These are phyloP conservation scores for Leptographium lundbergii DNA, from an alignment of 2,329 filamentous ascomycete species.

Conservation along the genomic window DNA sequence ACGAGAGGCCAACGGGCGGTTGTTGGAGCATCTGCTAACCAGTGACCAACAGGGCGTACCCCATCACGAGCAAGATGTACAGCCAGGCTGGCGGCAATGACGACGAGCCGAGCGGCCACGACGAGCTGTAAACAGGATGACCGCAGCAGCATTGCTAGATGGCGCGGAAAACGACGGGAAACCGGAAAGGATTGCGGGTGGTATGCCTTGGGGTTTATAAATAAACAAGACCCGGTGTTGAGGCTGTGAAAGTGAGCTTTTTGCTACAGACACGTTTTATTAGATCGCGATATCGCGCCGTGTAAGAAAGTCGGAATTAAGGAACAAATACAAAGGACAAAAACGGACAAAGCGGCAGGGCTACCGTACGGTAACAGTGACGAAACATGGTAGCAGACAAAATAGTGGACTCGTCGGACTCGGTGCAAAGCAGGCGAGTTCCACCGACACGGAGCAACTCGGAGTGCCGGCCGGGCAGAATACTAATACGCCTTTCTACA, in stretches of 20 bases:
- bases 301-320: not conserved
- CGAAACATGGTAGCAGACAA: no score
- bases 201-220: not conserved
- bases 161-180: not conserved
- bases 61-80: slow-evolving; percentile 98
- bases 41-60: slow-evolving; percentile 52
- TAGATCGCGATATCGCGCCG: not conserved
- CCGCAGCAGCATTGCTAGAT: not conserved
- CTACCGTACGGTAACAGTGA: no score
- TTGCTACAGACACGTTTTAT: not conserved
- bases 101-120: slow-evolving; percentile 57
- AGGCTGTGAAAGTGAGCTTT: not conserved
- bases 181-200: not conserved
- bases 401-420: no score
- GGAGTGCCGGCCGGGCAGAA: not conserved
- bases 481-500: no score
- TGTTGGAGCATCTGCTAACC: not conserved
- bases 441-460: slow-evolving; percentile 8
- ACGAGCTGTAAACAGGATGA: slow-evolving; percentile 54
- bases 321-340: not conserved
- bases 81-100: slow-evolving; percentile 51
- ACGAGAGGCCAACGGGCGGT: not conserved
- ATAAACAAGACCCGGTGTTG: not conserved
- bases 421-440: not conserved
- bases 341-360: not conserved